Evolutionary conservation across 768 basidiomycete genomes (phyloP), one percentile per base, ranked within the genome.

Genomic region (Lenzites betulinus): DNA sequence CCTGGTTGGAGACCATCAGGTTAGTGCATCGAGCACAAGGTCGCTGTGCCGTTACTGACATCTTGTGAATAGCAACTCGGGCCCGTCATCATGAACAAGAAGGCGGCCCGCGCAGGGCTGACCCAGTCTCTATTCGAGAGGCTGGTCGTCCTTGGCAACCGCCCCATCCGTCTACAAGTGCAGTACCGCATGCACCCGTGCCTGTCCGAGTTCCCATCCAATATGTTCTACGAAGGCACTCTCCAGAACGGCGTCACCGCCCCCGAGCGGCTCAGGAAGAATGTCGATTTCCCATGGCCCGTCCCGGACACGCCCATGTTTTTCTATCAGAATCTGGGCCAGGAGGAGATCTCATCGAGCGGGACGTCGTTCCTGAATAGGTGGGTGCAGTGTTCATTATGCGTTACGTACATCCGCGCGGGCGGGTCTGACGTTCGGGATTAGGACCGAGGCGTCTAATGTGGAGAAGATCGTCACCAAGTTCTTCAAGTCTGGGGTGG

Each of bases 141-240:
- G 46, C 88, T 99, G 48, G 95, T 99, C 63, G 83, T 98, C 46
- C 88, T 98, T 59, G 88, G 89, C 33, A 99, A 99, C 74, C 85
- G 95, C 28, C 97, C 97, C 22, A 99, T 99, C 70, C 94, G 97
- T 55, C 86, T 99, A 28, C 96, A 98, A 76, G 97, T 99, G 28
- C 97, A 99, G 75, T 99, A 99, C 71, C 95, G 97, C 74, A 99
- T 99, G 97, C 97, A 99, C 73, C 97, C 97, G 8, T 98, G 96
- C 74, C 81, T 98, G 54, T 98, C 97, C 44, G 95, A 98, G 76
- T 99, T 99, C 79, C 96, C 97, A 2, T 96, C 94, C 60, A 99
- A 99, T 76, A 99, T 99, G 97, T 98, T 99, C 79, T 99, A 99
- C 74, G 97, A 99, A 72, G 97, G 97, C 23, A 96, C 96, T 0